Percentiles rank a stretch among this genome's conserved stretches.
These are phyloP conservation scores for Verticillium longisporum DNA, from an alignment of 2,329 filamentous ascomycete genomes.

Conservation along the genomic window DNA sequence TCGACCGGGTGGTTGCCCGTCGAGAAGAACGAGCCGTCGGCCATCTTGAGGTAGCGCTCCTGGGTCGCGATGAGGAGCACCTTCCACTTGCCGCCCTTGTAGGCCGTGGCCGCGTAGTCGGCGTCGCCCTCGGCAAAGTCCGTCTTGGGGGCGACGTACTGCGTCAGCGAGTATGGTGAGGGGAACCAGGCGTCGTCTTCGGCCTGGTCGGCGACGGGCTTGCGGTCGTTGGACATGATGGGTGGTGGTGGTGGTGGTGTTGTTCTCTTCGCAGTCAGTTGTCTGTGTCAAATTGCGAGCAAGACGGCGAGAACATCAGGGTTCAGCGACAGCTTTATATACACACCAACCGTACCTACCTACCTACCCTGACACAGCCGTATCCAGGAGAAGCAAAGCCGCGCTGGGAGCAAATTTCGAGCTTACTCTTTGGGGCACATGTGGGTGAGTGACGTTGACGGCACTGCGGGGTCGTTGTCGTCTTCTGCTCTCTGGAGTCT, in stretches of 20 bases:
- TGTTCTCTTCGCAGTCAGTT: neutral
- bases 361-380: too few species aligned
- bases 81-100: constrained; percentile 14
- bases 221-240: constrained; percentile 9
- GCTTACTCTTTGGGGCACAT: too few species aligned
- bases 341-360: too few species aligned
- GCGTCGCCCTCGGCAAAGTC: constrained; percentile 11
- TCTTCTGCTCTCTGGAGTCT: too few species aligned
- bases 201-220: constrained; percentile 12
- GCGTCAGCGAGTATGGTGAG: constrained; percentile 13
- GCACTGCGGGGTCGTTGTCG: too few species aligned
- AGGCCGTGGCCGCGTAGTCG: constrained; percentile 10
- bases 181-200: constrained; percentile 15
- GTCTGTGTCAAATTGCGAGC: neutral
- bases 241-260: neutral
- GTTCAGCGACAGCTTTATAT: too few species aligned
- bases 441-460: too few species aligned
- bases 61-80: constrained; percentile 13
- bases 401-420: too few species aligned
- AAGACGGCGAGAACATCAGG: too few species aligned
- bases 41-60: constrained; percentile 15
- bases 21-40: constrained; percentile 13
- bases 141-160: constrained; percentile 12
- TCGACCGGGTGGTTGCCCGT: constrained; percentile 15
- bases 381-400: too few species aligned